Percentiles rank a stretch among this genome's conserved stretches.
Conservation (phyloP, 805 yeast species). For the Sungouiella thailandica region DNA sequence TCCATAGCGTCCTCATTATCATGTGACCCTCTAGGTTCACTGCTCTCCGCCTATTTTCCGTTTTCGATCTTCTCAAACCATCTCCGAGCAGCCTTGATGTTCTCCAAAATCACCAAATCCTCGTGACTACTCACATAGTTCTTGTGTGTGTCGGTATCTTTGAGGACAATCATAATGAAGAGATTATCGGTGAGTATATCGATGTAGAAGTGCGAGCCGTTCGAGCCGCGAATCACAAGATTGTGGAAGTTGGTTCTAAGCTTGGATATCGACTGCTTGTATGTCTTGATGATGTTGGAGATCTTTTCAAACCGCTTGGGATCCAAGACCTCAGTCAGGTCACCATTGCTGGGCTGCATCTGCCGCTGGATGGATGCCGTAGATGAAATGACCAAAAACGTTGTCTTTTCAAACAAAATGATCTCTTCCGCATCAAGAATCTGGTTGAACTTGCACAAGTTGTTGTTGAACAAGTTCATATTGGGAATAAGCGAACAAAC, state of each 20-base stretch:
- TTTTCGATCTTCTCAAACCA: constrained; percentile 46
- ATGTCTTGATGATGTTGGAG: constrained; percentile 88
- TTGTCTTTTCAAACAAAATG: constrained; percentile 86
- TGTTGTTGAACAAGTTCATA: constrained; percentile 72
- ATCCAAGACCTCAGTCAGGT: constrained; percentile 43
- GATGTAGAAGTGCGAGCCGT: constrained; percentile 42
- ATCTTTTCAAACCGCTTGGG: constrained; percentile 94
- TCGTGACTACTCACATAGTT: constrained; percentile 29
- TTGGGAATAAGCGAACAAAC: constrained; percentile 95
- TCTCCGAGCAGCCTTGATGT: constrained; percentile 51
- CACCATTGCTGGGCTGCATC: constrained; percentile 7
- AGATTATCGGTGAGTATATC: constrained; percentile 56
- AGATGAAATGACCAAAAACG: constrained; percentile 76
- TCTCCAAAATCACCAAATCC: constrained; percentile 48
- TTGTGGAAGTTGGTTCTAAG: constrained; percentile 80
- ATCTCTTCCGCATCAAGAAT: constrained; percentile 84
- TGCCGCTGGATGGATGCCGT: constrained; percentile 40
- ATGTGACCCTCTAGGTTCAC: too few relatives aligned
- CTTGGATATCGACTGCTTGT: constrained; percentile 86
- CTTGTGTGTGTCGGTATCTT: constrained; percentile 28
- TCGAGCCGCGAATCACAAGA: constrained; percentile 60
- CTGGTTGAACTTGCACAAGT: constrained; percentile 65
- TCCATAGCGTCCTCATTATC: too few relatives aligned
- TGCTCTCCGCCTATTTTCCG: constrained; percentile 14
- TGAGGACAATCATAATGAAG: constrained; percentile 56